phyloP scores from a whole-genome alignment of 2,329 filamentous ascomycete genomes.

The Xylaria multiplex region DNA sequence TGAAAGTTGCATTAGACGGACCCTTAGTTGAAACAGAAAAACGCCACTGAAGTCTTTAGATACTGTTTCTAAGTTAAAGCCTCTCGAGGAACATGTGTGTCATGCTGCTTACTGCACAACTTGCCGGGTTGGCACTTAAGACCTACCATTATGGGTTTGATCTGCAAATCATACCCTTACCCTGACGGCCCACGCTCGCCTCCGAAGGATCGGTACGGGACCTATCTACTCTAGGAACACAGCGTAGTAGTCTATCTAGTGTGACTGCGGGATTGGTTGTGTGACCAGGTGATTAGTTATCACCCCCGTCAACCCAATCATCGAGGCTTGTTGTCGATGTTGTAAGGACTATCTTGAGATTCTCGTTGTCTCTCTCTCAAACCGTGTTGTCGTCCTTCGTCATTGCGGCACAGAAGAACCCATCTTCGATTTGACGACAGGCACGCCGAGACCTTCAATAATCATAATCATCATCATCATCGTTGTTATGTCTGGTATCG shows the following conservation, averaged over 20 bases:
- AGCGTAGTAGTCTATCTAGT: too few relatives aligned
- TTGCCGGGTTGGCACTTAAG: conserved; percentile 1
- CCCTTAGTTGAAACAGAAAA: background rate
- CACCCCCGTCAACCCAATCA: background rate
- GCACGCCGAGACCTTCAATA: background rate
- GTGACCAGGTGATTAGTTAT: background rate
- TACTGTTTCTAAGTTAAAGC: background rate
- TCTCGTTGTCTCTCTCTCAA: conserved; percentile 1
- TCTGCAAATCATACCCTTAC: background rate
- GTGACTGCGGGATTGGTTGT: too few relatives aligned
- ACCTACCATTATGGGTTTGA: background rate
- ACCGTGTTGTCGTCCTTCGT: background rate
- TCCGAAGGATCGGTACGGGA: conserved; percentile 8
- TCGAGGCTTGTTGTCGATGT: background rate
- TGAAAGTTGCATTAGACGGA: background rate
- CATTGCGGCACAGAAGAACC: background rate
- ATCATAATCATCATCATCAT: background rate
- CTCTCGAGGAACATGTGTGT: conserved; percentile 4
- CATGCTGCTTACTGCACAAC: conserved; percentile 9
- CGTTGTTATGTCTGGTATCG: conserved; percentile 10
- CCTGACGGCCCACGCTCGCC: too few relatives aligned
- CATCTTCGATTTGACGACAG: background rate
- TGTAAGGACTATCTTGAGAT: conserved; percentile 5
- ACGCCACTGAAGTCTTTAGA: conserved; percentile 9
- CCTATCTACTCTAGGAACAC: too few relatives aligned